These are phyloP conservation scores for Gelatoporia subvermispora DNA, from an alignment of 768 basidiomycete species.

Conservation along the genomic window DNA sequence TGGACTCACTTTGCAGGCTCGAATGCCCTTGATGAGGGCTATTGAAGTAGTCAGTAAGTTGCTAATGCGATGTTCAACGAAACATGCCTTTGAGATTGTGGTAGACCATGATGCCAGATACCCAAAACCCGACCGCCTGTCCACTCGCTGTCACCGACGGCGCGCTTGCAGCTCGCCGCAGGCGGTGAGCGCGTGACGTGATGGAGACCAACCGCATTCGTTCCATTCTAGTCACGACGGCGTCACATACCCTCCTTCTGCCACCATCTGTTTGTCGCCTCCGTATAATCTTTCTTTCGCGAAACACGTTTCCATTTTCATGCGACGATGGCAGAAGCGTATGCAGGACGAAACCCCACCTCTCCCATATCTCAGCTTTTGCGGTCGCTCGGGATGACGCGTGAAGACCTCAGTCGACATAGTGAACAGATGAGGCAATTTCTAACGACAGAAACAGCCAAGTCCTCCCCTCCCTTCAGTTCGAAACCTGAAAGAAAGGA, in stretches of 20 bases:
- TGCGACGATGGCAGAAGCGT: constrained; percentile 11
- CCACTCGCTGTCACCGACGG: background rate
- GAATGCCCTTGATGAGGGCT: constrained; percentile 98
- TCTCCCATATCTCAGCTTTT: constrained; percentile 76
- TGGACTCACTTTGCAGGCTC: constrained; percentile 78
- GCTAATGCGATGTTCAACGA: constrained; percentile 11
- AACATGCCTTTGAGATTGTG: constrained; percentile 81
- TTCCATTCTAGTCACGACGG: background rate
- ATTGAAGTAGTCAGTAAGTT: constrained; percentile 17
- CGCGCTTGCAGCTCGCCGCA: too few species aligned
- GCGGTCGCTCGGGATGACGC: constrained; percentile 67
- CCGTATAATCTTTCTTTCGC: background rate
- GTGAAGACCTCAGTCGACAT: constrained; percentile 66
- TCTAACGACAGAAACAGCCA: constrained; percentile 50
- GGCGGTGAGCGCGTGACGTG: too few species aligned
- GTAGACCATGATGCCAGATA: constrained; percentile 58
- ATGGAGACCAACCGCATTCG: background rate
- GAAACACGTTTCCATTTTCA: background rate
- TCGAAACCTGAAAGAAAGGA: constrained; percentile 31
- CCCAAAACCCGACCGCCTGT: background rate
- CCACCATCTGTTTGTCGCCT: background rate
- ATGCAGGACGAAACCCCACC: constrained; percentile 5
- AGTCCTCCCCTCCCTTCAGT: constrained; percentile 38
- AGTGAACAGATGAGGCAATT: constrained; percentile 81
- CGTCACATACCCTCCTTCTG: background rate